Evolutionary conservation across 441 rosid genomes (phyloP).

Genomic region (Kokia cookei): DNA sequence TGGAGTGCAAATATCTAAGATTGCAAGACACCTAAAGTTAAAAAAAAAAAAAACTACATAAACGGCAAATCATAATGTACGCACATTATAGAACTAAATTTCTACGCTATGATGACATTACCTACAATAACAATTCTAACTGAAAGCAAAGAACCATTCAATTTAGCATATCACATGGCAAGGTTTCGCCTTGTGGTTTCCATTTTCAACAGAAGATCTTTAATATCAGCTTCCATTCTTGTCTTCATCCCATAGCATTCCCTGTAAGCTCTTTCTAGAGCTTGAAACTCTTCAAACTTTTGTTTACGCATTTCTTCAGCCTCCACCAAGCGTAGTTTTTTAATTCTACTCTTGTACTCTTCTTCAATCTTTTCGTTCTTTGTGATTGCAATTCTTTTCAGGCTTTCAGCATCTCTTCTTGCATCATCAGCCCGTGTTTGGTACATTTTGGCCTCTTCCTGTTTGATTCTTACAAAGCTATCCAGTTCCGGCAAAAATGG

Average conservation of each 20-base stretch:
- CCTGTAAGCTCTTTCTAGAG: constrained; percentile 53
- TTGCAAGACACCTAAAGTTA: constrained; percentile 15
- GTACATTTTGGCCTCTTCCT: constrained; percentile 91
- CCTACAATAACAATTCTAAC: background rate
- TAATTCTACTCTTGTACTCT: constrained; percentile 50
- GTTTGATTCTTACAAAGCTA: constrained; percentile 81
- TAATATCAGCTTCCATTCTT: constrained; percentile 90
- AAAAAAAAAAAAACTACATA: background rate
- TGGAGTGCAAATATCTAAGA: constrained; percentile 6
- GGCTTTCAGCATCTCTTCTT: constrained; percentile 79
- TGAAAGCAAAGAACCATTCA: background rate
- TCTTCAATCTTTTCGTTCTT: constrained; percentile 68
- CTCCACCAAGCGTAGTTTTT: constrained; percentile 59
- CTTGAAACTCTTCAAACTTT: constrained; percentile 59
- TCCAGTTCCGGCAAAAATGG: constrained; percentile 81
- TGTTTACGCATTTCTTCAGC: constrained; percentile 69
- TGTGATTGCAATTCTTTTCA: constrained; percentile 72
- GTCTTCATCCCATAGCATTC: constrained; percentile 24
- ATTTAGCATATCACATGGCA: constrained; percentile 35
- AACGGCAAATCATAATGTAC: constrained; percentile 8
- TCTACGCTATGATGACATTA: constrained; percentile 3
- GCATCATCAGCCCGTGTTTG: constrained; percentile 88
- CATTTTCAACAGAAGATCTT: constrained; percentile 74
- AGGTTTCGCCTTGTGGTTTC: constrained; percentile 75
- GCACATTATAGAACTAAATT: constrained; percentile 8